These are phyloP conservation scores for Hypomontagnella monticulosa DNA, from an alignment of 495 filamentous ascomycete genomes.

Conservation along the genomic window DNA sequence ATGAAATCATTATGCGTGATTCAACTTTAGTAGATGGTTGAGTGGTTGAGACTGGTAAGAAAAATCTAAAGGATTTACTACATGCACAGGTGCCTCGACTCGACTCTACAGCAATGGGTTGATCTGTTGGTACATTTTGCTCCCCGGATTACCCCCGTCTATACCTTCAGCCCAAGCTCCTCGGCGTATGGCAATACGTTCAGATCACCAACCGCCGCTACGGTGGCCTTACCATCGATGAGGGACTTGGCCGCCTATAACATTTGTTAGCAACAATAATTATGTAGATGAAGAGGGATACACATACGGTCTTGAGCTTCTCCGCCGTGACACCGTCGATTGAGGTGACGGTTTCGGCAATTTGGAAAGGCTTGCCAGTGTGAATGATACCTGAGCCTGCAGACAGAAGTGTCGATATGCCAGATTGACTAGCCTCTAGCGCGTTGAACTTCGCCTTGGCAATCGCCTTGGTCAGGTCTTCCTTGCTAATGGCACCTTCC, in stretches of 20 bases:
- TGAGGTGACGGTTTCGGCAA: slow-evolving; percentile 80
- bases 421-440: slow-evolving; percentile 83
- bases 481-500: slow-evolving; percentile 75
- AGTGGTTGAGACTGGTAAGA: slow-evolving; percentile 35
- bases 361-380: slow-evolving; percentile 84
- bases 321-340: slow-evolving; percentile 84
- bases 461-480: slow-evolving; percentile 89
- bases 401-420: slow-evolving; percentile 59
- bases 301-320: slow-evolving; percentile 86
- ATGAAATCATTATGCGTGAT: too few relatives aligned
- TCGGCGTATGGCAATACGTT: slow-evolving; percentile 89
- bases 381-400: slow-evolving; percentile 69
- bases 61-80: slow-evolving; percentile 57
- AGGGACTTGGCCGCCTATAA: slow-evolving; percentile 82
- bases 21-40: not conserved
- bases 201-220: slow-evolving; percentile 88
- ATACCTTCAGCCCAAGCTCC: slow-evolving; percentile 93
- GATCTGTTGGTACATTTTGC: slow-evolving; percentile 63
- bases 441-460: slow-evolving; percentile 94
- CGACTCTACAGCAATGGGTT: slow-evolving; percentile 51
- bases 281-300: slow-evolving; percentile 27
- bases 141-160: slow-evolving; percentile 54
- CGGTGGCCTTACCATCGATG: slow-evolving; percentile 86
- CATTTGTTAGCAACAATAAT: slow-evolving; percentile 14
- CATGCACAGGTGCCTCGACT: slow-evolving; percentile 60